Evolutionary conservation across 352 stramenopile species (phyloP), one percentile per base, ranked within the genome.

Genomic region (Globisporangium cylindrosporum): DNA sequence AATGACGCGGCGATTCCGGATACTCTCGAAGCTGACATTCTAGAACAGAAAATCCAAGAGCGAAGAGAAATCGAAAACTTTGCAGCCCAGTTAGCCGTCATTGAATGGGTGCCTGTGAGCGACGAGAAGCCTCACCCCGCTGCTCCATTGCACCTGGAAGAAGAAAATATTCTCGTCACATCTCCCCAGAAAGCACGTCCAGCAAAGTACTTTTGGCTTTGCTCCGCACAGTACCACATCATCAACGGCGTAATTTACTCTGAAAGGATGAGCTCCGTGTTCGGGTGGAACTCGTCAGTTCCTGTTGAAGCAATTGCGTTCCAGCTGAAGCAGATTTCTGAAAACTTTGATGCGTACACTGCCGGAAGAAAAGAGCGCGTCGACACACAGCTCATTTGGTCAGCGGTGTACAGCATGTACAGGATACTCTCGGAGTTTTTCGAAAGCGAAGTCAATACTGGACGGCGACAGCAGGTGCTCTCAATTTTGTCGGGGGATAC

Each of bases 171-270:
- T 4, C 58, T 89, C 32, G 82, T 90, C 14, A 80, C 82, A 5
- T 78, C 79, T 14, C 78, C 84, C 9, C 55, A 74, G 32, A 67
- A 75, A 53, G 73, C 70, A 15, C 76, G 80, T 5, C 81, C 74
- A n/a, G 63, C 70, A 10, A 86, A 86, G 49, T 60, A 79, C 53
- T 67, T 80, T 22, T 86, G 71, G 70, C 68, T 93, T 24, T 93
- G 85, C 64, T 93, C 85, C 10, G 83, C 82, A 32, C 71, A 86
- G 58, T 87, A 77, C 43, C 75, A 90, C 58, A 88, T 93, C 58
- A 77, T 91, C 20, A 80, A 80, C 41, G 71, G 72, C 24, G 51
- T 69, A 15, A 67, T 84, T 7, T 75, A 80, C 65, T 90, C 81
- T 36, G 64, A 78, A 12, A 64, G 67, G 58, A 67, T 91, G 57